These are phyloP conservation scores for Glonium stellatum DNA, from an alignment of 495 filamentous ascomycete species.

Conservation along the genomic window DNA sequence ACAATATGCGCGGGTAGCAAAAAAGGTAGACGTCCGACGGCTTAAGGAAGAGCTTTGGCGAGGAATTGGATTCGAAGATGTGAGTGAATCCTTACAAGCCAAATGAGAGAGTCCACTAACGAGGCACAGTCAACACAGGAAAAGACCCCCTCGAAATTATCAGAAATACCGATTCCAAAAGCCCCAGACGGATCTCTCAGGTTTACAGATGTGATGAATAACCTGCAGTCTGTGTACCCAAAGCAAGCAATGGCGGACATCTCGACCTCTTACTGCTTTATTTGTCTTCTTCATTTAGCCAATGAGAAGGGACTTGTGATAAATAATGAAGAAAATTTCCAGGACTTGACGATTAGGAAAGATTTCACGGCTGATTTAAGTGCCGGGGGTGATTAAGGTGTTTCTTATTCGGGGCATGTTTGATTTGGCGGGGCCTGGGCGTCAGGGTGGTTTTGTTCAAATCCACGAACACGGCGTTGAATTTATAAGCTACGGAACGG, in stretches of 20 bases:
- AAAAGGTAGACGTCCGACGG: constrained; percentile 95
- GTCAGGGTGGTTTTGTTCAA: background rate
- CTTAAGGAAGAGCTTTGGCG: constrained; percentile 96
- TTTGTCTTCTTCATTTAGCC: constrained; percentile 88
- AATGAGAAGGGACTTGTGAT: constrained; percentile 90
- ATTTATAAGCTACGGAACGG: too few species aligned
- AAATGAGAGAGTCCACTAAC: background rate
- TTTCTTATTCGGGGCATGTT: background rate
- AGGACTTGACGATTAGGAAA: constrained; percentile 37
- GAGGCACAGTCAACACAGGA: background rate
- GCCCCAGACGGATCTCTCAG: constrained; percentile 51
- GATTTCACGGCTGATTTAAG: constrained; percentile 33
- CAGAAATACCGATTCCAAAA: constrained; percentile 9
- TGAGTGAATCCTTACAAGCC: background rate
- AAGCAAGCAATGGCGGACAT: constrained; percentile 83
- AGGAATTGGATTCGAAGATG: constrained; percentile 63
- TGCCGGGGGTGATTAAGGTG: background rate
- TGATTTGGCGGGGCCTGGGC: background rate
- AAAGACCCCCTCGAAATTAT: constrained; percentile 16
- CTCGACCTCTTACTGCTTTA: constrained; percentile 95
- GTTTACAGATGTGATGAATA: constrained; percentile 88
- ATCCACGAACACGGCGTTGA: too few species aligned
- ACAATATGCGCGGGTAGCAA: constrained; percentile 89
- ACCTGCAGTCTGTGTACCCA: constrained; percentile 77
- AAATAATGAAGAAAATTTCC: constrained; percentile 43